Evolutionary conservation across 192 early-diverging fungal genomes (phyloP), one percentile per base, ranked within the genome.

Genomic region (Coemansia sp.): DNA sequence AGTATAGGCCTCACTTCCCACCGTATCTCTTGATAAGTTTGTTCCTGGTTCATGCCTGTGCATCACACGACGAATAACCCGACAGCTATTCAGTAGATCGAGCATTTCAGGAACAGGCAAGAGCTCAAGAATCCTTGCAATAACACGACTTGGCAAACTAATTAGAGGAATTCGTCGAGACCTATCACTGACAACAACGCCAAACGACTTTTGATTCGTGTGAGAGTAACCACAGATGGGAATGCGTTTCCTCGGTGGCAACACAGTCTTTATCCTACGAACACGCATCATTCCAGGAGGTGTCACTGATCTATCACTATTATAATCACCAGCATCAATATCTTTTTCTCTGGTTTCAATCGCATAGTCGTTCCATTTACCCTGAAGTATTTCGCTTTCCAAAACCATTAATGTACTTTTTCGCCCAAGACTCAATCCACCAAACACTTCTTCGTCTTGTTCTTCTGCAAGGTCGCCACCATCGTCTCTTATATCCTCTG

Each of bases 31-130:
- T 14, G 52, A 67, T n/a, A 48, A 20, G 25, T 38, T 22, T 1
- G 32, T 40, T 12, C 38, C 59, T 10, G 77, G 77, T 30, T 64
- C 77, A 0, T 28, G 34, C 33, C 29, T 55, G 50, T 72, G 63
- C 68, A 75, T 64, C 0, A 66, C 73, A 5, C 77, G 65, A n/a
- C 77, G 72, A 65, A 80, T 32, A 29, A 69, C 63, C 1, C 77
- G 77, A 56, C 77, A 80, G 69, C 69, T 75, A 60, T 69, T 72
- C 16, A 64, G 25, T 40, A 80, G 30, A 1, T 32, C 38, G 30
- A 80, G 63, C 68, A 75, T 57, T 29, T 48, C 59, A n/a, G 57
- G 60, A 0, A 80, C 66, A 0, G 77, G 72, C 48, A 80, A 49
- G 11, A 45, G 59, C 60, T 61, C 68, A 14, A 75, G 28, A 0